Conservation (phyloP, 2,329 filamentous ascomycete genomes). For the Aureobasidium sp. region DNA sequence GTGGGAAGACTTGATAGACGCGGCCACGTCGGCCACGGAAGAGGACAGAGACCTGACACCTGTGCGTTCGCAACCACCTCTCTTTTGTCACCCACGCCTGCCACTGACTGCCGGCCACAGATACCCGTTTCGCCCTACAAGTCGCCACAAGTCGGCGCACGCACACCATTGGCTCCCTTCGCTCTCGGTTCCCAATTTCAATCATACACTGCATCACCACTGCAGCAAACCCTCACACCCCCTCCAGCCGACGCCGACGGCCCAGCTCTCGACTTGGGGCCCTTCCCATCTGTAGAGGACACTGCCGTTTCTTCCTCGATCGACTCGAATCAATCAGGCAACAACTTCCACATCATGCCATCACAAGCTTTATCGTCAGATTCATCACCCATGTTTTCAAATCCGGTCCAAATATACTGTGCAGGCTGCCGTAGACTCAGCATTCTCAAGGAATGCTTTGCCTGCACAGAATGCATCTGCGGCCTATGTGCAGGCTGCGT, state of each 20-base stretch:
- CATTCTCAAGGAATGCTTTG: slow-evolving; percentile 74
- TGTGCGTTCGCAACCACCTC: slow-evolving; percentile 49
- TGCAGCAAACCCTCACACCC: slow-evolving; percentile 85
- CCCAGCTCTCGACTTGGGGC: slow-evolving; percentile 45
- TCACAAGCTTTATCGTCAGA: slow-evolving; percentile 45
- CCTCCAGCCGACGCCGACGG: slow-evolving; percentile 45
- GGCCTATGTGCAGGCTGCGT: slow-evolving; percentile 86
- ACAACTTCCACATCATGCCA: slow-evolving; percentile 52
- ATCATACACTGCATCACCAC: slow-evolving; percentile 78
- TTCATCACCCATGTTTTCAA: slow-evolving; percentile 51
- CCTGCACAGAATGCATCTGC: slow-evolving; percentile 93
- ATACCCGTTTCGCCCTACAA: slow-evolving; percentile 45
- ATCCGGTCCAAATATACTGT: slow-evolving; percentile 77
- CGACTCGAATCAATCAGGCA: slow-evolving; percentile 63
- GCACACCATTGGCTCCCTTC: slow-evolving; percentile 56
- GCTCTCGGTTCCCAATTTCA: slow-evolving; percentile 46
- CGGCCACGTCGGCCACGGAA: slow-evolving; percentile 85
- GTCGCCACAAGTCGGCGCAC: slow-evolving; percentile 45
- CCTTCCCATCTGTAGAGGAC: slow-evolving; percentile 80
- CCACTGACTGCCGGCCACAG: slow-evolving; percentile 26
- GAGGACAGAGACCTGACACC: slow-evolving; percentile 83
- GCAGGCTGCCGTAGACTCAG: slow-evolving; percentile 76
- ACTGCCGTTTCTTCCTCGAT: slow-evolving; percentile 45
- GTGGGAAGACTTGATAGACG: slow-evolving; percentile 95
- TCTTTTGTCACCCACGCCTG: slow-evolving; percentile 11